These are phyloP conservation scores for Aspergillus sp. DNA, from an alignment of 2,329 filamentous ascomycete genomes.

Conservation along the genomic window DNA sequence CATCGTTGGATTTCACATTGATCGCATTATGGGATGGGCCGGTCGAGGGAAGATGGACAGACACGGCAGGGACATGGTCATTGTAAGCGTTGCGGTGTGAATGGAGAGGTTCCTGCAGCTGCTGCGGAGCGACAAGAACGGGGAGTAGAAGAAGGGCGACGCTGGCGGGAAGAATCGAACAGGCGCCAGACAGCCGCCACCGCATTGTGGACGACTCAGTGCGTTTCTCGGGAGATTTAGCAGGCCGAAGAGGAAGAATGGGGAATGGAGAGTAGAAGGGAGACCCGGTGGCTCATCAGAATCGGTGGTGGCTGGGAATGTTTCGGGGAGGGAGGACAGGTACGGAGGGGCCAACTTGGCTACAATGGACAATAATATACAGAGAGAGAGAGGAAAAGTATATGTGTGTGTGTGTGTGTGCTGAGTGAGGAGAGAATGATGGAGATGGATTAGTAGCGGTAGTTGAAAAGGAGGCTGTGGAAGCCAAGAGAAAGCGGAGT, in stretches of 20 bases:
- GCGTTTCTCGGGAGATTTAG: constrained; percentile 9
- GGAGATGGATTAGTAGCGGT: too few species aligned
- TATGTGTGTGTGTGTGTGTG: too few species aligned
- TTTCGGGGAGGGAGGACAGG: too few species aligned
- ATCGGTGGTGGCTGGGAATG: too few species aligned
- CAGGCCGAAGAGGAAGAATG: neutral
- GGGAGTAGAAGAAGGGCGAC: constrained; percentile 54
- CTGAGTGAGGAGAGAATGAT: too few species aligned
- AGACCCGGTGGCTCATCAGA: too few species aligned
- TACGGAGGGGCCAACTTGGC: too few species aligned
- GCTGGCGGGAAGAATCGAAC: constrained; percentile 48
- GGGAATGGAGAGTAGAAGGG: too few species aligned
- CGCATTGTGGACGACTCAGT: constrained; percentile 48
- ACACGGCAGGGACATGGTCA: constrained; percentile 22
- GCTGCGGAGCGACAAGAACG: constrained; percentile 59
- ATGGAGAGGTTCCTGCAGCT: constrained; percentile 38
- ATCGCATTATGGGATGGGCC: constrained; percentile 17
- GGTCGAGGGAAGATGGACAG: constrained; percentile 19
- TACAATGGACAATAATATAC: too few species aligned
- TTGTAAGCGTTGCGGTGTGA: constrained; percentile 1
- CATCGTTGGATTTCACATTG: constrained; percentile 51
- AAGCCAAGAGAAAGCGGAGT: neutral
- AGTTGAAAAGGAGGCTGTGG: neutral
- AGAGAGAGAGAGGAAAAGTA: too few species aligned
- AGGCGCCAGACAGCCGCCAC: constrained; percentile 58